Base-by-base conservation (phyloP, 805 yeast genomes). In the Grigorovia jiainica region DNA sequence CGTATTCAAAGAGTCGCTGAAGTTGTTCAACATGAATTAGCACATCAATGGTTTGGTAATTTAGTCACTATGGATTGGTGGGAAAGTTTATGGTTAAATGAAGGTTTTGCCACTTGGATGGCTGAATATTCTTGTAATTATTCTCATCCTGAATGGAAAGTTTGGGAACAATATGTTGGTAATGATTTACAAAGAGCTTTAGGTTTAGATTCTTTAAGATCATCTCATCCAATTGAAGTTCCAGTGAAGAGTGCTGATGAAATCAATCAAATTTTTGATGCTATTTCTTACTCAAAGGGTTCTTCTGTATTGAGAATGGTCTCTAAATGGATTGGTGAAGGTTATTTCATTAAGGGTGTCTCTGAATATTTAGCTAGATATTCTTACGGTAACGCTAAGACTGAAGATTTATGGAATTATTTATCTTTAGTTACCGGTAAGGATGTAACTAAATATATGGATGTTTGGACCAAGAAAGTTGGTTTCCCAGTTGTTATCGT, bases 1-100 rank as follows among this genome's bases (percentile, higher is more conserved):
- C 48, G 52, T 39, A 45, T 49, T 16, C 50, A 78, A 58, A 80
- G 81, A 47, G 92, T 85, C 24, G 79, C 87, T 5, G 83, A 83
- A 54, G 94, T 85, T 27, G 82, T 85, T 23, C 79, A 82, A 45
- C 95, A 86, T 64, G 95, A 85, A 63, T 68, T 85, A 44, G 94
- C 94, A 9, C 95, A 85, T 63, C 92, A 86, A 58, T 86, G 95
- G 95, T 86, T 85, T 55, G 95, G 95, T 43, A 81, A 86, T 61
- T 72, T 82, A 52, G 90, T 84, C 46, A 86, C 95, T 37, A 86
- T 85, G 95, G 78, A 82, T 54, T 86, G 94, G 92, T 85, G 95
- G 95, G 86, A 85, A 53, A 92, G 83, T 53, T 70, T 85, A 50
- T 85, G 95, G 95, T 73, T 85, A 47, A 85, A 85, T 57, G 95